Conservation (phyloP, 306 rosid species). For the Styphnolobium japonicum region DNA sequence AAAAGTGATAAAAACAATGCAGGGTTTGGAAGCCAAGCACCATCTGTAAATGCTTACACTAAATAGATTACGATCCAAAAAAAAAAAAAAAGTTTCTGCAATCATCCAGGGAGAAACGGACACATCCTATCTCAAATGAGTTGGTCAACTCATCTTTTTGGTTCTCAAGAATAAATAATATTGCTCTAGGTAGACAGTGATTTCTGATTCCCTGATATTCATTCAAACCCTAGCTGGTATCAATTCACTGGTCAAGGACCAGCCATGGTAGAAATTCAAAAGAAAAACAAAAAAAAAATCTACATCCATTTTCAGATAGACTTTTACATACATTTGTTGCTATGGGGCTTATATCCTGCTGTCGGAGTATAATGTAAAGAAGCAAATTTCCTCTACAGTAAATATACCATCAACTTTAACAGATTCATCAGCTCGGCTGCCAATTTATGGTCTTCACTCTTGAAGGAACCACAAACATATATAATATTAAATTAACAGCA, state of each 20-base stretch:
- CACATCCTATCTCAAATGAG: neutral
- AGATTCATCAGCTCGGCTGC: neutral
- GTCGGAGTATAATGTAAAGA: neutral
- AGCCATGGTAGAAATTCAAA: neutral
- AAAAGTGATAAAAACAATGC: neutral
- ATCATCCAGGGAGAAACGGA: neutral
- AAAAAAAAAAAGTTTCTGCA: neutral
- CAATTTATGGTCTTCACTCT: neutral
- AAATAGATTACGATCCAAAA: neutral
- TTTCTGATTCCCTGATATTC: neutral
- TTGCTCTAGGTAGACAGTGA: neutral
- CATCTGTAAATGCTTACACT: neutral
- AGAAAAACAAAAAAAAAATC: neutral
- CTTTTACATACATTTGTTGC: neutral
- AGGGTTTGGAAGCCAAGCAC: neutral
- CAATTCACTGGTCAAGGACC: neutral
- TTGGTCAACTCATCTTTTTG: neutral
- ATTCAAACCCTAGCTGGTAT: neutral
- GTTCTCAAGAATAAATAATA: neutral
- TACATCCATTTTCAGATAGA: neutral
- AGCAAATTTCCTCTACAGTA: neutral
- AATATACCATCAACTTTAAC: neutral
- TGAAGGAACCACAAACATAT: neutral
- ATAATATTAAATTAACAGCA: neutral
- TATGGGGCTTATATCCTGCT: neutral